Evolutionary conservation across 75 land plant species (phyloP).

Genomic region (Sequoia sempervirens): DNA sequence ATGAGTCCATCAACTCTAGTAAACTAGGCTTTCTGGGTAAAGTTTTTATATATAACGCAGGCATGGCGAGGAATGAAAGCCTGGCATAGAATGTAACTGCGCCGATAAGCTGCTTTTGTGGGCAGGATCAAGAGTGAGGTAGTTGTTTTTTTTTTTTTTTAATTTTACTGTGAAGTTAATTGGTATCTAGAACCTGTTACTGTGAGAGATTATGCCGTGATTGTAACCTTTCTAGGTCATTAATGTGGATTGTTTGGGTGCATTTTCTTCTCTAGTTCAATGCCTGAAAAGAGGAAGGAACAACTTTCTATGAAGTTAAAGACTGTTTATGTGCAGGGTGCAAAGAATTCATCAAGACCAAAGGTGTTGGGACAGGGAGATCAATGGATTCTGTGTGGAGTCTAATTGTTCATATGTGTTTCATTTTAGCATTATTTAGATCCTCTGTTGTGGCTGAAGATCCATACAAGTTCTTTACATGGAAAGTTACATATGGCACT

Average conservation of each 20-base stretch:
- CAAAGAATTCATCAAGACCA: not conserved
- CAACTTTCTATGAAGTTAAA: not conserved
- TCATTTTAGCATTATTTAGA: not conserved
- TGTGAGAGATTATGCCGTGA: not conserved
- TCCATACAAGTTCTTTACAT: slow-evolving; percentile 36
- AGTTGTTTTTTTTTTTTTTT: not conserved
- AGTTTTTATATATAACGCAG: not conserved
- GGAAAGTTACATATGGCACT: slow-evolving; percentile 36
- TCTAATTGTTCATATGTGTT: not conserved
- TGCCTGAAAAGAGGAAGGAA: not conserved
- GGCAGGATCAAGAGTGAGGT: not conserved
- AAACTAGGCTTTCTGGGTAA: too few species aligned
- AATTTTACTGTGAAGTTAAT: not conserved
- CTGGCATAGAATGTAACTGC: not conserved
- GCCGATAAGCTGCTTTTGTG: not conserved
- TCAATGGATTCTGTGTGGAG: not conserved
- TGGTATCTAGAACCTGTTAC: not conserved
- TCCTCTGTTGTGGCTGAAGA: slow-evolving; percentile 5
- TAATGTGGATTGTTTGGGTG: not conserved
- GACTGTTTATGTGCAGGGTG: not conserved
- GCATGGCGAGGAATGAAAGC: not conserved
- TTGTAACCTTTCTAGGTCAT: too few species aligned
- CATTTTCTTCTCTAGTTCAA: not conserved
- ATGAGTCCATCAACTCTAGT: too few species aligned
- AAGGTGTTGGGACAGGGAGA: too few species aligned